Base-by-base conservation (phyloP, 805 yeast genomes). In the Monosporozyma yasuniensis region DNA sequence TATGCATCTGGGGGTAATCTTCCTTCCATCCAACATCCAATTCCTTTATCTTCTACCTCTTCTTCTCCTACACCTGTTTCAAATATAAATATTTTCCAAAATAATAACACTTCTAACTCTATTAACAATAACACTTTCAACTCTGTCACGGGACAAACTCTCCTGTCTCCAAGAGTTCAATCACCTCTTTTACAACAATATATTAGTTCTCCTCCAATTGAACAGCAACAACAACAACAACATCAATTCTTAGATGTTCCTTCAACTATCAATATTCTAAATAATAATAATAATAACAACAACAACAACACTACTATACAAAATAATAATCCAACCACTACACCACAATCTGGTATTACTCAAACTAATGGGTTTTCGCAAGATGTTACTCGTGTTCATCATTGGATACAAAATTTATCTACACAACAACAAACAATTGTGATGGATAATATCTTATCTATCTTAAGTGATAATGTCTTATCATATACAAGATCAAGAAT, bases 381-480 rank as follows among this genome's bases (percentile, higher is more conserved):
- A 59, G 83, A 80, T 56, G 69, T 79, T 58, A 68, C 72, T 49
- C 72, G 72, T 53, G 68, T 76, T 54, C 71, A 76, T 54, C 69
- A 67, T 52, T 78, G 82, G 82, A 67, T 77, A 52, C 72, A 72
- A 47, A 69, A 68, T 54, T 68, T 80, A 61, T 70, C 68, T 45
- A 72, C 77, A n/a, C 72, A 71, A 44, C 83, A 80, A 53, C 77
- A 72, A 55, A 68, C 75, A 50, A 67, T 76, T 46, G 75, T 78
- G 64, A 70, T 79, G 52, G 84, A 79, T 56, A 75, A 77, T 59
- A 64, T 80, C 61, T 68, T 81, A 51, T 67, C 73, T 44, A 69
- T 70, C 51, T 64, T 80, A 55, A 75, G 79, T 8, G 73, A 76
- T 49, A 83, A 80, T 54, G 73, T 76, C 14, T 62, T 79, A 53